Evolutionary conservation across 1,139 yeast species (phyloP).

Genomic region (Geotrichum histeridarum): DNA sequence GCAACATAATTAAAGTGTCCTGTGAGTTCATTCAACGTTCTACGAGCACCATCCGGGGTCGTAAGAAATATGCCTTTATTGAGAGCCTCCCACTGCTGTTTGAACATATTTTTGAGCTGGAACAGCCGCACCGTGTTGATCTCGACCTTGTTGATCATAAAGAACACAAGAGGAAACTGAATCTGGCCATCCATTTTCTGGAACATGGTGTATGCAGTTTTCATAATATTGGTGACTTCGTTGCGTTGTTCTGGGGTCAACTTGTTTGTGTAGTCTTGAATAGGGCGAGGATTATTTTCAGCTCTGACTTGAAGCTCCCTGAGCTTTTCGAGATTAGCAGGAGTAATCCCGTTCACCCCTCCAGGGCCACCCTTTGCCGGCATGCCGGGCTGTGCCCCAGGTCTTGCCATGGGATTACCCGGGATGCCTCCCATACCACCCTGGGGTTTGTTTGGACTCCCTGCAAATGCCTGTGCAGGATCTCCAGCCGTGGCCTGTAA

Average conservation of each 20-base stretch:
- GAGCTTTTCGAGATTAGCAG: conserved; percentile 5
- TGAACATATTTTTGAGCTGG: conserved; percentile 7
- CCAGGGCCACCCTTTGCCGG: neutral
- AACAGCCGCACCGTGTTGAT: conserved; percentile 5
- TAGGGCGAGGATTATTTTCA: conserved; percentile 1
- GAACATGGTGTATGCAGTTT: neutral
- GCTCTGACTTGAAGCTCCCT: conserved; percentile 8
- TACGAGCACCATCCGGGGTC: neutral
- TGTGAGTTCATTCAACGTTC: neutral
- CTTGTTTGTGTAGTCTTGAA: neutral
- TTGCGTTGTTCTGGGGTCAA: neutral
- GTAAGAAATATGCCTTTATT: conserved; percentile 1
- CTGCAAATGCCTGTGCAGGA: neutral
- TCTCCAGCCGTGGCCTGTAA: too few species aligned
- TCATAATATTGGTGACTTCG: conserved; percentile 2
- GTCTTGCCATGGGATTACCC: neutral
- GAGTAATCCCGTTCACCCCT: neutral
- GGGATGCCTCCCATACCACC: neutral
- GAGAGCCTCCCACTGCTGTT: conserved; percentile 4
- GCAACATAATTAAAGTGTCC: neutral
- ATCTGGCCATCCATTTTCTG: conserved; percentile 2
- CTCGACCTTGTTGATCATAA: conserved; percentile 1
- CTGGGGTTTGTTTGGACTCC: neutral
- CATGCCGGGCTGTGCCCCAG: neutral
- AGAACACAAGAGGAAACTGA: conserved; percentile 2